These are phyloP conservation scores for Dissophora ornata DNA, from an alignment of 192 early-diverging fungal species.

Conservation along the genomic window DNA sequence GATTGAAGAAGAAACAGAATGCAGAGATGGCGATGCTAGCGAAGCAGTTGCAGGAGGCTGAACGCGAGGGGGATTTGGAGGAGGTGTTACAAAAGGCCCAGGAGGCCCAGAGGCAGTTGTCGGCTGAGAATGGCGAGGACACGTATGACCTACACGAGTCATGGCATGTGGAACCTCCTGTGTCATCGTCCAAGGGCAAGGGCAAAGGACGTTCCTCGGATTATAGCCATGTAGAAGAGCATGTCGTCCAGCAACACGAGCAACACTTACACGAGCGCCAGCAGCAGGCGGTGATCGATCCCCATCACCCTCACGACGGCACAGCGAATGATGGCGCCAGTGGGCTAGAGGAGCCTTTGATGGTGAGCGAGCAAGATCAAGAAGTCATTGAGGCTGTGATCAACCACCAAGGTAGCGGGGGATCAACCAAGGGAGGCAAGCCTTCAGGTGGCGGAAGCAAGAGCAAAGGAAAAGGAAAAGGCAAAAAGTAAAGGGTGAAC, in stretches of 20 bases:
- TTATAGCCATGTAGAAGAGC: conserved; percentile 19
- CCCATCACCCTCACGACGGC: neutral
- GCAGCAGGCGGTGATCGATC: too few species aligned
- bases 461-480: conserved; percentile 57
- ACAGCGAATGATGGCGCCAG: neutral
- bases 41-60: neutral
- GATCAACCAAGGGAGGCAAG: conserved; percentile 5
- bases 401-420: neutral
- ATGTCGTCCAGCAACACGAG: conserved; percentile 2
- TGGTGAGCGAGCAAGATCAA: conserved; percentile 26
- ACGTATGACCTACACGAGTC: too few species aligned
- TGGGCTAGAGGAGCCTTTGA: conserved; percentile 26
- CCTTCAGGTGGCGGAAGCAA: conserved; percentile 4
- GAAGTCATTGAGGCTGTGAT: conserved; percentile 3
- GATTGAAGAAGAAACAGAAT: conserved; percentile 15
- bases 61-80: neutral
- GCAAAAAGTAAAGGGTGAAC: conserved; percentile 20
- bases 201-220: conserved; percentile 43
- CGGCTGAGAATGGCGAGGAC: neutral
- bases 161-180: neutral
- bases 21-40: neutral
- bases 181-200: conserved; percentile 17
- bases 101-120: conserved; percentile 31
- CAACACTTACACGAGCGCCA: neutral
- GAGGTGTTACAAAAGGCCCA: conserved; percentile 32